Percentiles rank a stretch among this genome's conserved stretches.
Evolutionary conservation across 1,139 yeast genomes (phyloP).

Genomic region (Blastobotrys petasosporus): DNA sequence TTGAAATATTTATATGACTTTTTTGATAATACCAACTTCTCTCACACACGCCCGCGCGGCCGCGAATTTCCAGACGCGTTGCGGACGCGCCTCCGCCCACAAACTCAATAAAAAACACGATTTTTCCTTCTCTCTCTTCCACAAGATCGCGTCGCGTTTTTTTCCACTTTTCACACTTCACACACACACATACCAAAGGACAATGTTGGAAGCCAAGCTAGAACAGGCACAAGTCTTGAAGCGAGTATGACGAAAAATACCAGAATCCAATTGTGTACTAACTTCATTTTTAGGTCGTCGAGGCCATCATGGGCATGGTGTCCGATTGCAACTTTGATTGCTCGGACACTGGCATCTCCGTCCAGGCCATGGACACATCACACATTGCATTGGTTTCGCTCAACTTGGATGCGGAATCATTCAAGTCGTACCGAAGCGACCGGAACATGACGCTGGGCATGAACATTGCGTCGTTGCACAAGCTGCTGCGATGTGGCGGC

Average conservation of each 20-base stretch:
- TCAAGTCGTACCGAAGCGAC: conserved; percentile 91
- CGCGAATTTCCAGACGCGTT: background rate
- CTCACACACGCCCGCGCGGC: too few relatives aligned
- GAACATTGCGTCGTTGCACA: conserved; percentile 78
- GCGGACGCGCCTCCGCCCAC: background rate
- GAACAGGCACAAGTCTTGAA: conserved; percentile 89
- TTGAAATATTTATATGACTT: too few relatives aligned
- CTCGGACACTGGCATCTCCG: conserved; percentile 88
- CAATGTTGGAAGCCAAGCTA: conserved; percentile 95
- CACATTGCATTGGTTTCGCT: conserved; percentile 89
- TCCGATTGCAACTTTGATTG: conserved; percentile 95
- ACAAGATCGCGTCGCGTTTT: too few relatives aligned
- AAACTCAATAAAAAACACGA: background rate
- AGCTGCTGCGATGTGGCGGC: conserved; percentile 86
- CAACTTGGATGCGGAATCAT: conserved; percentile 85
- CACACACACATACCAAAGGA: conserved; percentile 13
- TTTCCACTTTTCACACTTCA: background rate
- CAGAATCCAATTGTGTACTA: background rate
- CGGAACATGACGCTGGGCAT: conserved; percentile 88
- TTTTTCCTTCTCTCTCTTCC: conserved; percentile 2
- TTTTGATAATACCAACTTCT: too few relatives aligned
- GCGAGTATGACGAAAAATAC: conserved; percentile 41
- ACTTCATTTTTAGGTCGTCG: conserved; percentile 51
- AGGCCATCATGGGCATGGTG: conserved; percentile 89
- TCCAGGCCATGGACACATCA: conserved; percentile 96